Conservation (phyloP, 768 basidiomycete genomes). For the Clathrus columnatus region DNA sequence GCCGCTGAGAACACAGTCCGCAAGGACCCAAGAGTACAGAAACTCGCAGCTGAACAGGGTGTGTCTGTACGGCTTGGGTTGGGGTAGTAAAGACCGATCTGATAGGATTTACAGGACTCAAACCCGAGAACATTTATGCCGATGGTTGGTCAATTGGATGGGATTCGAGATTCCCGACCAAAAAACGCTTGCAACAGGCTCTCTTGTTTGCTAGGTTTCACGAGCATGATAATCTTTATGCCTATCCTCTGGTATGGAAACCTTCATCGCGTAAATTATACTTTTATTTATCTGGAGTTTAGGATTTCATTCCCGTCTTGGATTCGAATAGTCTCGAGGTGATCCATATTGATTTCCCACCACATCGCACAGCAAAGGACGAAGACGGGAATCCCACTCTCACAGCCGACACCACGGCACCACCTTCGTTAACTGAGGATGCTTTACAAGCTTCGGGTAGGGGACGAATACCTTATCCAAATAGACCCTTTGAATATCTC, state of each 20-base stretch:
- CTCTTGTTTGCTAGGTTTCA: conserved; percentile 68
- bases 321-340: conserved; percentile 69
- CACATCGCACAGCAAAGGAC: conserved; percentile 34
- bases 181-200: conserved; percentile 68
- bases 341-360: conserved; percentile 79
- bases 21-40: conserved; percentile 54
- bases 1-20: conserved; percentile 65
- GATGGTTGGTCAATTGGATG: conserved; percentile 92
- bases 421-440: conserved; percentile 39
- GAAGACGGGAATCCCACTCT: conserved; percentile 16
- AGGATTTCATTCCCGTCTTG: conserved; percentile 71
- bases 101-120: no score
- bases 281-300: conserved; percentile 12
- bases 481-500: conserved; percentile 63
- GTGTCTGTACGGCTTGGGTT: conserved; percentile 2
- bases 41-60: conserved; percentile 74
- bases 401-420: conserved; percentile 33
- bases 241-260: conserved; percentile 66
- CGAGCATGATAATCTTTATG: conserved; percentile 79
- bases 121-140: conserved; percentile 59
- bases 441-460: conserved; percentile 46
- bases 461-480: conserved; percentile 69
- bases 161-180: conserved; percentile 74
- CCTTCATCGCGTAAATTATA: conserved; percentile 6
- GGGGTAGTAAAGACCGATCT: background rate